These are phyloP conservation scores for Ophiostoma novo-ulmi DNA, from an alignment of 2,329 filamentous ascomycete species.

Conservation along the genomic window DNA sequence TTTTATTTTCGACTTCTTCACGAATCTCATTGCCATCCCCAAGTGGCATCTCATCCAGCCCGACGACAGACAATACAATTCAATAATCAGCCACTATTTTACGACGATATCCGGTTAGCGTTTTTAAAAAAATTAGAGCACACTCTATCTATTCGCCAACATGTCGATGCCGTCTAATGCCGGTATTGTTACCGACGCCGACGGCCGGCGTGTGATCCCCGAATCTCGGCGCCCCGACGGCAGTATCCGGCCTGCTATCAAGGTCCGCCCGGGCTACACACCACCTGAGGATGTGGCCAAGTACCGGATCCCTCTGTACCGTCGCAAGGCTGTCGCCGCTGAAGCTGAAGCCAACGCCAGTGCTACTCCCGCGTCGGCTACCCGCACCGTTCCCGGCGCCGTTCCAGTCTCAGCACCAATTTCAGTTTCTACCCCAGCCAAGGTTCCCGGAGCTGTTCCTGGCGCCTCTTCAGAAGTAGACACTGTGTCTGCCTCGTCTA, in stretches of 20 bases:
- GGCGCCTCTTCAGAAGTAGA: background rate
- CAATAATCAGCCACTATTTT: background rate
- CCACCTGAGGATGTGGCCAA: constrained; percentile 94
- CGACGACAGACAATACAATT: background rate
- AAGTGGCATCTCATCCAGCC: background rate
- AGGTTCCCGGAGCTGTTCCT: constrained; percentile 3
- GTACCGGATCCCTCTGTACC: constrained; percentile 56
- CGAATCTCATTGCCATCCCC: background rate
- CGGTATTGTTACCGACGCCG: constrained; percentile 73
- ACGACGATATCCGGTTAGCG: background rate
- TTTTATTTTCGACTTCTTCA: constrained; percentile 10
- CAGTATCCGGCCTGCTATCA: constrained; percentile 87
- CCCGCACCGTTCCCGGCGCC: background rate
- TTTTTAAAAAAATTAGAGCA: background rate
- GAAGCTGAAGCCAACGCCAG: constrained; percentile 35
- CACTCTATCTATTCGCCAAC: background rate
- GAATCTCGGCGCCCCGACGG: constrained; percentile 82
- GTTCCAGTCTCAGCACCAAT: background rate
- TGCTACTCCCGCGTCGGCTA: background rate
- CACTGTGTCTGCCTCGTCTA: background rate
- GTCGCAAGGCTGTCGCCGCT: constrained; percentile 79
- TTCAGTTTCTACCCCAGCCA: background rate
- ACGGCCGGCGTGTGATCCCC: constrained; percentile 83
- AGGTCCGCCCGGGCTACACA: constrained; percentile 85
- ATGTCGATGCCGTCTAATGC: constrained; percentile 42